Conservation (phyloP, 176 grass and related monocot species). For the Bothriochloa decipiens region DNA sequence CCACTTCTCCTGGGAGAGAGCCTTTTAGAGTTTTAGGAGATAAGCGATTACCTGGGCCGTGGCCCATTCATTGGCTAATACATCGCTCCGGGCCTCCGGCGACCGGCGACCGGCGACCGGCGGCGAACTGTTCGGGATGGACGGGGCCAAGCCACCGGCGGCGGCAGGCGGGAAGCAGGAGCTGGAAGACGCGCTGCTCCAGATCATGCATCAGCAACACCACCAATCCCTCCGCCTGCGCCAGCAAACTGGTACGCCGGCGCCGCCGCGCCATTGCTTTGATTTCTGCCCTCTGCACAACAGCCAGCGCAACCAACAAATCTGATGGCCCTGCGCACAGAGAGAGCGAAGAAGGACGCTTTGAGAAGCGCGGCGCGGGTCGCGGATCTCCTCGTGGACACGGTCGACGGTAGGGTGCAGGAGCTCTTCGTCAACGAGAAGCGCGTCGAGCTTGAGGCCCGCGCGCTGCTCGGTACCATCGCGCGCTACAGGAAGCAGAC, state of each 20-base stretch:
- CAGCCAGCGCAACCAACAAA: no score
- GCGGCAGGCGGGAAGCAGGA: conserved; percentile 47
- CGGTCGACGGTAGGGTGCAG: conserved; percentile 65
- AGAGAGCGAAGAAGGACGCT: conserved; percentile 63
- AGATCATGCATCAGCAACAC: conserved; percentile 63
- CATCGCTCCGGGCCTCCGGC: no score
- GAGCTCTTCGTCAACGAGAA: conserved; percentile 81
- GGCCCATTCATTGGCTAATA: no score
- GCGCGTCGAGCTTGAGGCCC: conserved; percentile 69
- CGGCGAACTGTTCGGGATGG: conserved; percentile 30
- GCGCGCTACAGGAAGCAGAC: no score
- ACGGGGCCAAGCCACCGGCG: conserved; percentile 35
- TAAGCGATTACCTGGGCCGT: no score
- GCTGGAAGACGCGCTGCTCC: conserved; percentile 69
- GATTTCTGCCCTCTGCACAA: no score
- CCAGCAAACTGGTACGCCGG: conserved; percentile 61
- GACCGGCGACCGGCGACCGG: background rate
- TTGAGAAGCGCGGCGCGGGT: conserved; percentile 46
- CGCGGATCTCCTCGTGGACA: conserved; percentile 59
- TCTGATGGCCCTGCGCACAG: conserved; percentile 31
- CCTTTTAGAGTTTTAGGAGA: no score
- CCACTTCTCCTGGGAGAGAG: no score
- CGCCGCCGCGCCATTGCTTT: background rate
- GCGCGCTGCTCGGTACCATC: conserved; percentile 46
- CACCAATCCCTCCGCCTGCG: conserved; percentile 57